phyloP scores from a whole-genome alignment of 2,329 filamentous ascomycete species.

The Helicocarpus griseus region DNA sequence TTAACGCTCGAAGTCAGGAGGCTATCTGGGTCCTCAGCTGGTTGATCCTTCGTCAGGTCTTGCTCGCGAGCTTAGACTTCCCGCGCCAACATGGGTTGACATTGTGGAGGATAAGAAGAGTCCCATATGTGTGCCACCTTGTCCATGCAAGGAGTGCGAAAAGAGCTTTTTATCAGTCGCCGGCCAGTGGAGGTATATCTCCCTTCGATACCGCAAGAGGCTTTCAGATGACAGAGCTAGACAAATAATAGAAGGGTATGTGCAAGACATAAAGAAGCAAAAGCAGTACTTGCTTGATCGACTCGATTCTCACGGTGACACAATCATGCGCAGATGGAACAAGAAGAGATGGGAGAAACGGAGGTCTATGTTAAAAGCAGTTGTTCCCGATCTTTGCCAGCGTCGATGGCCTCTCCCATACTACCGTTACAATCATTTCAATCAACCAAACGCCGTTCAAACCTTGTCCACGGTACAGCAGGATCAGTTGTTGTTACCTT shows the following conservation, averaged over 20 bases:
- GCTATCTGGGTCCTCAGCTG: not conserved
- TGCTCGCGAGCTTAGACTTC: not conserved
- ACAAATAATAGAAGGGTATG: not conserved
- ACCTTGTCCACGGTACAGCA: no score
- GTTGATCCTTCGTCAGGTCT: not conserved
- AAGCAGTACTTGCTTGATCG: not conserved
- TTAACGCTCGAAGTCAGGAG: no score
- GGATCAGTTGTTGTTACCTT: no score
- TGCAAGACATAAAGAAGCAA: not conserved
- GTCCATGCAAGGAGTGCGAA: no score
- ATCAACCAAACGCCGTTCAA: no score
- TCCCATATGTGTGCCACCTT: not conserved
- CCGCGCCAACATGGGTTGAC: not conserved
- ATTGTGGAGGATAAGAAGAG: not conserved
- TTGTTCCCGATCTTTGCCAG: no score
- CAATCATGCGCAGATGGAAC: no score
- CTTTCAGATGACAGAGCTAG: not conserved
- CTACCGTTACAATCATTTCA: no score
- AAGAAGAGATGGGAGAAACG: not conserved
- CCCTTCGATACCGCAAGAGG: not conserved
- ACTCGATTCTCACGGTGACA: not conserved
- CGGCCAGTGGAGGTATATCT: not conserved
- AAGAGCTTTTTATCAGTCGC: no score
- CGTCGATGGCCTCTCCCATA: no score
- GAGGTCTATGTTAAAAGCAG: no score